Base-by-base conservation (phyloP, 129 eudicot species). In the Arctium lappa region DNA sequence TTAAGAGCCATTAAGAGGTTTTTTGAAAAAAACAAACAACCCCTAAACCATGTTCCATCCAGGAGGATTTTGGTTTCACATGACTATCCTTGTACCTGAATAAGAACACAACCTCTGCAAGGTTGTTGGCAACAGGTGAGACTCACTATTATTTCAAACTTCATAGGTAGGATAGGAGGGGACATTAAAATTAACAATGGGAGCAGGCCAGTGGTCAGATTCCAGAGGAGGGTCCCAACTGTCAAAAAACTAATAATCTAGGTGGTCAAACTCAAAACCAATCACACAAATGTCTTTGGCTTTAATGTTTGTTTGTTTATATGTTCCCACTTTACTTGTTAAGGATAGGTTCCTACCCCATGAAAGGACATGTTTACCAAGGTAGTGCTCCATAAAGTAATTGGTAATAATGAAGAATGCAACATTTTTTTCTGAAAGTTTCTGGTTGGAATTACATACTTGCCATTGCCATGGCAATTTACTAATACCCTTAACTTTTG, bases 211-310 rank as follows among this genome's bases (percentile, higher is more conserved):
- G 78, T 46, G 75, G 85, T 85, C 81, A 80, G 79, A 76, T 70
- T 81, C 79, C 85, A 81, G 83, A 81, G 82, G 82, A 80, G 77
- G 89, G 86, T 78, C 89, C 89, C 86, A 77, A 76, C 79, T 74
- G 88, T 86, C 76, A 77, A 81, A 77, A 81, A 80, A 72, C 39
- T 33, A 76, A 85, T 81, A 81, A 85, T 82, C 81, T 68, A 38
- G 75, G 79, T 72, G 73, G 71, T 76, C 42, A 39, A 77, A 81
- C 66, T 69, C 30, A 72, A 32, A 81, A 39, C 83, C 72, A 79
- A 78, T 62, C 83, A 84, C 79, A 84, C 72, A 73, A 33, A 31
- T 84, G 72, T 16, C 56, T 79, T 79, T 66, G 78, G 42, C 62
- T 84, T 84, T 79, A 84, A 79, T 84, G 80, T 84, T 84, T 79